phyloP scores from a whole-genome alignment of 1,284 basidiomycete genomes.

The Malassezia japonica region DNA sequence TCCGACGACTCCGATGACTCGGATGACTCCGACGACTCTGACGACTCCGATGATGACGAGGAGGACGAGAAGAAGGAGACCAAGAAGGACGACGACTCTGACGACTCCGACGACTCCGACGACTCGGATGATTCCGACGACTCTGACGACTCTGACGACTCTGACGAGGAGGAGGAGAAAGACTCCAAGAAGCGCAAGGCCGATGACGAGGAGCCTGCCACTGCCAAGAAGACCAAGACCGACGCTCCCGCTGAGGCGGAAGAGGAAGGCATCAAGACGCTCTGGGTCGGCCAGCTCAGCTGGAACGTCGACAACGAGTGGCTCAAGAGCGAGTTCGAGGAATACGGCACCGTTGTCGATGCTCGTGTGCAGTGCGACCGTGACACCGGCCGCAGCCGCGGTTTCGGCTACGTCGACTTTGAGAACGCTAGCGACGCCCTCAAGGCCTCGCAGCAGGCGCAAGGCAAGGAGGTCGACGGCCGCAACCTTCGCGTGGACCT shows the following conservation, averaged over 20 bases:
- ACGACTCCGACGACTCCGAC: conserved; percentile 18
- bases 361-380: conserved; percentile 87
- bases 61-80: conserved; percentile 24
- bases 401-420: conserved; percentile 93
- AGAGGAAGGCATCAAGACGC: conserved; percentile 57
- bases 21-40: conserved; percentile 14
- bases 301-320: conserved; percentile 98
- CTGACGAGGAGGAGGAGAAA: conserved; percentile 43
- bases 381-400: conserved; percentile 53
- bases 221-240: conserved; percentile 73
- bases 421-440: conserved; percentile 51
- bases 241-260: conserved; percentile 46
- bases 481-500: conserved; percentile 78
- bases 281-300: conserved; percentile 87
- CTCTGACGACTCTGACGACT: conserved; percentile 12
- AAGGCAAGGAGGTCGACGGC: conserved; percentile 78
- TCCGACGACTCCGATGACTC: conserved; percentile 4
- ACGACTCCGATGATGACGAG: conserved; percentile 15
- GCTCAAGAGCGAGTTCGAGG: conserved; percentile 79
- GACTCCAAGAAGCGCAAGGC: conserved; percentile 69
- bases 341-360: conserved; percentile 74
- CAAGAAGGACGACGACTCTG: conserved; percentile 21
- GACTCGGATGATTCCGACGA: not conserved
- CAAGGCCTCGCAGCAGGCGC: conserved; percentile 61
- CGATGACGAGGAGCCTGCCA: conserved; percentile 58